These are phyloP conservation scores for Neolentinus lepideus DNA, from an alignment of 1,284 basidiomycete species.

Conservation along the genomic window DNA sequence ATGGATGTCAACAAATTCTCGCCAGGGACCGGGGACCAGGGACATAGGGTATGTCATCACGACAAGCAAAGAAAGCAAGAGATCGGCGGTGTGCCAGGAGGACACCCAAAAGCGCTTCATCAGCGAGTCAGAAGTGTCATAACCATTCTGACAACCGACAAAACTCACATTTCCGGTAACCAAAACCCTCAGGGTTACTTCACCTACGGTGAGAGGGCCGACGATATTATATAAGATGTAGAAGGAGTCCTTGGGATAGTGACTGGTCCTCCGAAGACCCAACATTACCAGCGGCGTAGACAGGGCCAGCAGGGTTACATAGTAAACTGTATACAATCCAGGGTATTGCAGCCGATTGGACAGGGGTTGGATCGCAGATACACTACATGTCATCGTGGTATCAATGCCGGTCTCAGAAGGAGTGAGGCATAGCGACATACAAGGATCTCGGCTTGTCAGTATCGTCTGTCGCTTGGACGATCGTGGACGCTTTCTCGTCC, in stretches of 20 bases:
- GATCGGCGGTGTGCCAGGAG: not conserved
- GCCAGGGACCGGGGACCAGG: not conserved
- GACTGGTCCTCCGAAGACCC: not conserved
- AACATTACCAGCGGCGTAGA: not conserved
- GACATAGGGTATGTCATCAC: not conserved
- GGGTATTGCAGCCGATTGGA: not conserved
- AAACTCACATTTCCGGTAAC: not conserved
- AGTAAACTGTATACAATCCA: not conserved
- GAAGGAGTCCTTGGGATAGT: not conserved
- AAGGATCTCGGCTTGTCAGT: not conserved
- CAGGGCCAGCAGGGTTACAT: not conserved
- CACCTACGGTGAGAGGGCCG: not conserved
- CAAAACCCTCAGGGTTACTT: not conserved
- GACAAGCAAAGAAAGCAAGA: not conserved
- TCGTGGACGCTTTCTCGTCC: too few relatives aligned
- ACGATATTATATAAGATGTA: not conserved
- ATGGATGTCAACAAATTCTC: not conserved
- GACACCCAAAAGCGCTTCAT: not conserved
- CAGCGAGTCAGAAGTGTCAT: not conserved
- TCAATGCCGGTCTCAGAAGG: not conserved
- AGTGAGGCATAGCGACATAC: not conserved
- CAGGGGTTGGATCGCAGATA: not conserved
- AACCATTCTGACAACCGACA: not conserved
- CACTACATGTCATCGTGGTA: not conserved
- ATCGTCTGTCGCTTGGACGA: too few relatives aligned